These are phyloP conservation scores for Chlorencoelia australis DNA, from an alignment of 2,329 filamentous ascomycete genomes.

Conservation along the genomic window DNA sequence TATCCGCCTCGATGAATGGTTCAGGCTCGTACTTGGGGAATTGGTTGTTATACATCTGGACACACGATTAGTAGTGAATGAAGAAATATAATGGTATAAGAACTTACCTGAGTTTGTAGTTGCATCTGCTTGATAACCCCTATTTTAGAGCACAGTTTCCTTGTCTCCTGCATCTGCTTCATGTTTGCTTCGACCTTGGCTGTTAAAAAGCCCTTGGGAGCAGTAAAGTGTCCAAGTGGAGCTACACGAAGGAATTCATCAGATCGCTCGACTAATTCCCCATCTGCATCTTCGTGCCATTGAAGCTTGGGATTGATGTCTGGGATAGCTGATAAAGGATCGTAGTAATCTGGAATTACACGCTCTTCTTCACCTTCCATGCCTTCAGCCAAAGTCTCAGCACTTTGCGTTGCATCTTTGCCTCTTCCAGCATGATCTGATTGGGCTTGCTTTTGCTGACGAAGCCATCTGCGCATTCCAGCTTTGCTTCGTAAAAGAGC, in stretches of 20 bases:
- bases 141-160: constrained; percentile 93
- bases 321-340: constrained; percentile 74
- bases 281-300: constrained; percentile 85
- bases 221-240: constrained; percentile 62
- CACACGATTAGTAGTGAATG: no score
- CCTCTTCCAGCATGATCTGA: constrained; percentile 36
- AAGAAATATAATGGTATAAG: no score
- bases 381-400: constrained; percentile 84
- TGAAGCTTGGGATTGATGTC: constrained; percentile 68
- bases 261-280: constrained; percentile 76
- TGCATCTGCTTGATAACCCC: constrained; percentile 99
- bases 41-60: constrained; percentile 83
- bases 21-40: constrained; percentile 93
- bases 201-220: constrained; percentile 63
- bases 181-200: constrained; percentile 85
- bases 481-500: constrained; percentile 76
- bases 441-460: constrained; percentile 63
- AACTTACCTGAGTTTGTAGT: constrained; percentile 77
- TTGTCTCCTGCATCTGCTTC: constrained; percentile 89
- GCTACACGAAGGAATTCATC: constrained; percentile 77
- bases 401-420: constrained; percentile 38
- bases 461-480: constrained; percentile 81
- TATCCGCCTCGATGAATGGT: constrained; percentile 77
- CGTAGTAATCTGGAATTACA: constrained; percentile 89
- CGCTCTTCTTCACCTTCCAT: constrained; percentile 75